These are phyloP conservation scores for Syzygium jambos DNA, from an alignment of 345 rosid species.

Conservation along the genomic window DNA sequence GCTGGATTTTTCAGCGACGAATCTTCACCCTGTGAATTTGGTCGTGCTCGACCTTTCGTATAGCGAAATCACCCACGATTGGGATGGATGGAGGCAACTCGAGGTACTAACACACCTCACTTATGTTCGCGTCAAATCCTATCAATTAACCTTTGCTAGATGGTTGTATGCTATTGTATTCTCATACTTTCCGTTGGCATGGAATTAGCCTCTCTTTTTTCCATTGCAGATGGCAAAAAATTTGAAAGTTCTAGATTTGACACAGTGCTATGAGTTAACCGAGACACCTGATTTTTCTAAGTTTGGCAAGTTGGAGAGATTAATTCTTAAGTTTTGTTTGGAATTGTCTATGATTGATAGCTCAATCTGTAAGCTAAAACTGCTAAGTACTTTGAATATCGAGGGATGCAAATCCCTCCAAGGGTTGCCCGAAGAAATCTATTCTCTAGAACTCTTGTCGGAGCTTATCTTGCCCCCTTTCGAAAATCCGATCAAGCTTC, in stretches of 20 bases:
- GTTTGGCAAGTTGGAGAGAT: neutral
- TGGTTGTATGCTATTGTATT: too few species aligned
- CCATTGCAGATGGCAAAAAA: accelerated
- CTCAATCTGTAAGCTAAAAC: neutral
- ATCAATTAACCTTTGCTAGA: neutral
- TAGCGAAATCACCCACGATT: neutral
- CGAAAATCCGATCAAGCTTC: accelerated
- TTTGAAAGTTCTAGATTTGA: neutral
- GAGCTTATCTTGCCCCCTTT: accelerated
- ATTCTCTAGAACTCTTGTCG: neutral
- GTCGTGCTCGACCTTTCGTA: neutral
- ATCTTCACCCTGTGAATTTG: neutral
- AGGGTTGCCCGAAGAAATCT: neutral
- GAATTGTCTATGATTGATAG: neutral
- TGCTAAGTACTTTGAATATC: neutral
- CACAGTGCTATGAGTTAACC: accelerated
- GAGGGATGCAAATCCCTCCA: accelerated
- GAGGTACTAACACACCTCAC: neutral
- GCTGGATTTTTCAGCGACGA: accelerated
- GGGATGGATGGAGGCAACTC: neutral
- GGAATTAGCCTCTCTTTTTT: accelerated
- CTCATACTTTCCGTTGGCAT: neutral
- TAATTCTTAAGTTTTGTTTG: neutral
- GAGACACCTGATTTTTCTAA: neutral
- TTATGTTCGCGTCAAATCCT: accelerated